These are phyloP conservation scores for Tolypocladium nubicola DNA, from an alignment of 2,329 filamentous ascomycete genomes.

Conservation along the genomic window DNA sequence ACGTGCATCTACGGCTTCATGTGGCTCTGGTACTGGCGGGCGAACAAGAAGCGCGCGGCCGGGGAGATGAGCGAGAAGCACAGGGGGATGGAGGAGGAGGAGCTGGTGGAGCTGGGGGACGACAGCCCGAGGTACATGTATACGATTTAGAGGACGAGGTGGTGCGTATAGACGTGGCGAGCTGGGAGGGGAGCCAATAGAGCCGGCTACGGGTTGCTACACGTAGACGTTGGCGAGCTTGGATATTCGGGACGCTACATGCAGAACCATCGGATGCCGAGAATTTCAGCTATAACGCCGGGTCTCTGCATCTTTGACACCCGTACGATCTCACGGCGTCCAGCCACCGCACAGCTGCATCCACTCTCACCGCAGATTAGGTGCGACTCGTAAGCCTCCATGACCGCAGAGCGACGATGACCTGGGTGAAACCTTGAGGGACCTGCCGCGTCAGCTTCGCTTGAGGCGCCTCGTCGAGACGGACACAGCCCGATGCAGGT, in stretches of 20 bases:
- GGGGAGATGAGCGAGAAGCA: conserved; percentile 28
- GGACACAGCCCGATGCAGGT: not conserved
- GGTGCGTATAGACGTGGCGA: not conserved
- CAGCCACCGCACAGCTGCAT: not conserved
- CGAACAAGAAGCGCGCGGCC: conserved; percentile 34
- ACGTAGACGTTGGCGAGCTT: not conserved
- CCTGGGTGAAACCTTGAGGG: not conserved
- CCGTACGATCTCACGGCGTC: not conserved
- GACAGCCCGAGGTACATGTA: conserved; percentile 40
- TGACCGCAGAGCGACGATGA: not conserved
- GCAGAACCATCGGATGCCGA: not conserved
- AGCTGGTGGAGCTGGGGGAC: conserved; percentile 39
- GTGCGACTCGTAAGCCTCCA: too few species aligned
- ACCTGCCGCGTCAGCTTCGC: not conserved
- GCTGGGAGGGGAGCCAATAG: not conserved
- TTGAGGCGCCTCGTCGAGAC: not conserved
- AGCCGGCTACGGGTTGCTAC: not conserved
- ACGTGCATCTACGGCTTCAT: conserved; percentile 41
- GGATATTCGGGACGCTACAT: not conserved
- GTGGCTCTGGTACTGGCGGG: conserved; percentile 38
- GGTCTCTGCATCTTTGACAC: not conserved
- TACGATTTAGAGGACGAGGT: conserved; percentile 19
- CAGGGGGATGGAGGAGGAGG: conserved; percentile 30
- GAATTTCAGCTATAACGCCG: not conserved
- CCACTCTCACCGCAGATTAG: not conserved